These are phyloP conservation scores for Plasmodium chabaudi DNA, from an alignment of 169 alveolate species.

Conservation along the genomic window DNA sequence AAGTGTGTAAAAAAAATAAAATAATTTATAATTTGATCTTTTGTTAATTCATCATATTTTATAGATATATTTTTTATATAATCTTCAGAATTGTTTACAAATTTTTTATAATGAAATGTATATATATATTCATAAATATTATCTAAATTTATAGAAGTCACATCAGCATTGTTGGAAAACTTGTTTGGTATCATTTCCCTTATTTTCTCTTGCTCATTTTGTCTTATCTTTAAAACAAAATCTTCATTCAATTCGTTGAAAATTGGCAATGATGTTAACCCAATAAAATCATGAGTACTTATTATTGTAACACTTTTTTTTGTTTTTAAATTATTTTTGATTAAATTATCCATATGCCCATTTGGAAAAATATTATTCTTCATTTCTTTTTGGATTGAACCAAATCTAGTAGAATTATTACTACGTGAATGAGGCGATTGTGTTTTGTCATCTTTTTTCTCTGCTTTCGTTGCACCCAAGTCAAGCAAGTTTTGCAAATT, in stretches of 20 bases:
- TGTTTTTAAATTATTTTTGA: constrained; percentile 12
- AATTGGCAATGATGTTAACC: constrained; percentile 30
- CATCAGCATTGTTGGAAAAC: background rate
- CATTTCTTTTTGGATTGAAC: background rate
- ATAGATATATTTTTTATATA: constrained; percentile 17
- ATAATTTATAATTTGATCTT: constrained; percentile 54
- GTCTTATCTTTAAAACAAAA: constrained; percentile 34
- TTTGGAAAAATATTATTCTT: too few relatives aligned
- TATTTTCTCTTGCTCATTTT: constrained; percentile 7
- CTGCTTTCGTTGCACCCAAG: background rate
- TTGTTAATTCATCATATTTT: constrained; percentile 39
- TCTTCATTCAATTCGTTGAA: constrained; percentile 66
- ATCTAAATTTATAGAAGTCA: background rate
- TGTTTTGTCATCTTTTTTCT: background rate
- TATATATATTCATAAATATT: constrained; percentile 50
- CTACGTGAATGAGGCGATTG: background rate
- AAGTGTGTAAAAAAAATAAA: constrained; percentile 61
- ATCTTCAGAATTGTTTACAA: constrained; percentile 33
- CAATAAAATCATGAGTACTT: constrained; percentile 32
- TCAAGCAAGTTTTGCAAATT: background rate
- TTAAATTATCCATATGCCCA: background rate
- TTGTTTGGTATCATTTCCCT: constrained; percentile 4
- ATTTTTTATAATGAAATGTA: constrained; percentile 17
- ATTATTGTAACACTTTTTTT: constrained; percentile 43
- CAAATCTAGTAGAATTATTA: background rate